Percentiles rank a stretch among this genome's conserved stretches.
Conservation (phyloP, 2,329 filamentous ascomycete genomes). For the Bipolaris bicolor region DNA sequence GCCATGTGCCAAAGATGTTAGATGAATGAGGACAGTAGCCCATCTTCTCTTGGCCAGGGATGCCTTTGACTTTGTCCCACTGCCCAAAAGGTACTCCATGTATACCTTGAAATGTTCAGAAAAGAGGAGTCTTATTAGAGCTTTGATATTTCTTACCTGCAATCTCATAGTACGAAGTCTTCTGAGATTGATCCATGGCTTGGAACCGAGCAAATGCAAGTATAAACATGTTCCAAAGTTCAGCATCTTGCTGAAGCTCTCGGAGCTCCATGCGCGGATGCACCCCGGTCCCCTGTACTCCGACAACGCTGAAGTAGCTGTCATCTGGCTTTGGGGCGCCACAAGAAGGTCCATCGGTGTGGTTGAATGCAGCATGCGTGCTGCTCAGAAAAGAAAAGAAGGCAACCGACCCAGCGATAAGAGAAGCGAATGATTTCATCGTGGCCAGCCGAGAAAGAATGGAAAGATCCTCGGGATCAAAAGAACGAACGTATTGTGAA, state of each 20-base stretch:
- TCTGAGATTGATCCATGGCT: conserved; percentile 40
- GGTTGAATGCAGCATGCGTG: conserved; percentile 24
- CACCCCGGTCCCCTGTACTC: conserved; percentile 40
- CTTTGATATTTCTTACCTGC: conserved; percentile 26
- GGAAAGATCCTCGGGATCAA: conserved; percentile 32
- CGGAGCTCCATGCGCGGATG: conserved; percentile 37
- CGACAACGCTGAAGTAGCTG: conserved; percentile 42
- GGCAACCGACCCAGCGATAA: conserved; percentile 22
- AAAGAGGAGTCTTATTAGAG: neutral
- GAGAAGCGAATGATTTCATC: conserved; percentile 38
- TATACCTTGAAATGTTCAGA: conserved; percentile 27
- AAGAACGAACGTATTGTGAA: conserved; percentile 20
- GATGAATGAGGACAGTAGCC: conserved; percentile 42
- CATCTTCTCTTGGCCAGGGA: conserved; percentile 28
- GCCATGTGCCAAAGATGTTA: conserved; percentile 43
- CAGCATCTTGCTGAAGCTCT: conserved; percentile 39
- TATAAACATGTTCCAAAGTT: conserved; percentile 43
- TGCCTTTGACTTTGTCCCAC: conserved; percentile 36
- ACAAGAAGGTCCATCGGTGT: conserved; percentile 32
- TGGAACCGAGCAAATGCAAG: conserved; percentile 41
- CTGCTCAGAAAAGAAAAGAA: conserved; percentile 27
- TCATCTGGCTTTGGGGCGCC: conserved; percentile 27
- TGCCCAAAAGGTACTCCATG: conserved; percentile 39
- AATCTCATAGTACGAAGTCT: conserved; percentile 42
- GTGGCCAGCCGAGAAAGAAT: conserved; percentile 37